Conservation (phyloP, 2,329 filamentous ascomycete species). For the Aspergillus nomiae region DNA sequence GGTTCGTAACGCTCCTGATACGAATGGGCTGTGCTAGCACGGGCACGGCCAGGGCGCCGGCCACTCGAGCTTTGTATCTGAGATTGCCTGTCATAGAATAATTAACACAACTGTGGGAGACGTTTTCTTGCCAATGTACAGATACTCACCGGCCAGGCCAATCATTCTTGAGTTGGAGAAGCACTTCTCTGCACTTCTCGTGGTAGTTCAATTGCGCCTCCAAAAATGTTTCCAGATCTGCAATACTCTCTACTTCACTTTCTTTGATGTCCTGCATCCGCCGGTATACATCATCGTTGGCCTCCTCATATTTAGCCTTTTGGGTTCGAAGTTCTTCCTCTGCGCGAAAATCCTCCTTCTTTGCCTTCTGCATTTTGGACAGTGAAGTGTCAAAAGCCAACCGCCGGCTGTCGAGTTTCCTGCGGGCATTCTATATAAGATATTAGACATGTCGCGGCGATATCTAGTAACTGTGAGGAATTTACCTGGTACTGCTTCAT, state of each 20-base stretch:
- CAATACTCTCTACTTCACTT: slow-evolving; percentile 78
- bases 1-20: slow-evolving; percentile 62
- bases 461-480: slow-evolving; percentile 5
- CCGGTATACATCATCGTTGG: slow-evolving; percentile 84
- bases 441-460: slow-evolving; percentile 1
- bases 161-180: slow-evolving; percentile 68
- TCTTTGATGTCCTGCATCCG: slow-evolving; percentile 98
- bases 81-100: slow-evolving; percentile 25
- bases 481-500: slow-evolving; percentile 96
- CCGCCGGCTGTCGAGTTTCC: slow-evolving; percentile 88
- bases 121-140: neutral
- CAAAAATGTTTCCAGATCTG: slow-evolving; percentile 77
- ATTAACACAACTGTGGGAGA: neutral
- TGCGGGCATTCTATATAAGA: slow-evolving; percentile 67
- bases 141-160: slow-evolving; percentile 60
- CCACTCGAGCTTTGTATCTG: slow-evolving; percentile 29
- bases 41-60: slow-evolving; percentile 54
- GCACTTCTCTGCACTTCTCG: slow-evolving; percentile 83
- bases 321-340: slow-evolving; percentile 90
- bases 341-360: slow-evolving; percentile 88
- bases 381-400: slow-evolving; percentile 89
- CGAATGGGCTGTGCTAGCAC: slow-evolving; percentile 66
- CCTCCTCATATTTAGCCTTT: slow-evolving; percentile 95
- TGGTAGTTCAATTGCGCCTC: slow-evolving; percentile 90
- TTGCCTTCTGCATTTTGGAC: slow-evolving; percentile 87